Base-by-base conservation (phyloP, 495 filamentous ascomycete species). In the Filosporella fistucella region DNA sequence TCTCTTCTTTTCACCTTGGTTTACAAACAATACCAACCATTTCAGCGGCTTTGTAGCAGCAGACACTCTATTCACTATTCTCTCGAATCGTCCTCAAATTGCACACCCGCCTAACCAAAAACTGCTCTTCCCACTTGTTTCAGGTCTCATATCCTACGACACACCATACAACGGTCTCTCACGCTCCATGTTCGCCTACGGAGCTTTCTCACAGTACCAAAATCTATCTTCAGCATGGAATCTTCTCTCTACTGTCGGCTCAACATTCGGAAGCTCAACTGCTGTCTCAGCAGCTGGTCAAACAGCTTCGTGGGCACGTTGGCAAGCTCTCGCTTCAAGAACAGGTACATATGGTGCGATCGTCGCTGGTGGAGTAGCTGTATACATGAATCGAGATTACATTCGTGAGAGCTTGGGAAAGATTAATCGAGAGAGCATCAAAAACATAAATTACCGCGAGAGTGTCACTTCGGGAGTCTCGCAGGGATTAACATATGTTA, bases 131-230 rank as follows among this genome's bases (percentile, higher is more conserved):
- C 81, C 80, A 16, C 77, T 77, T 54, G 71, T 96, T 48, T 82
- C 87, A 54, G 91, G 88, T 40, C 72, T 96, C 12, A 76, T 96
- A 16, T 86, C 89, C 23, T 96, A 96, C 60, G 93, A 98, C 65
- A 96, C 93, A 0, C 91, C 91, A 2, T 96, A 81, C 56, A 74
- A 96, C 1, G 91, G 91, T 16, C 88, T 97, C 49, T 78, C 86
- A 4, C 89, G 91, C 0, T 81, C 84, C 14, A 85, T 96, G 0
- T 80, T 96, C 4, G 89, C 91, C 7, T 85, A 96, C 58, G 85
- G 86, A n/a, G 91, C 89, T 2, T 88, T 96, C 62, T 76, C 75
- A 3, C 89, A 96, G 51, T 87, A 88, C 63, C 82, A 84, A 37
- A 85, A 77, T 23, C 84, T 84, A 16, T 71, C 78, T 8, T 67